Evolutionary conservation across 2,329 filamentous ascomycete species (phyloP), one percentile per base, ranked within the genome.

Genomic region (Neoascochyta sp.): DNA sequence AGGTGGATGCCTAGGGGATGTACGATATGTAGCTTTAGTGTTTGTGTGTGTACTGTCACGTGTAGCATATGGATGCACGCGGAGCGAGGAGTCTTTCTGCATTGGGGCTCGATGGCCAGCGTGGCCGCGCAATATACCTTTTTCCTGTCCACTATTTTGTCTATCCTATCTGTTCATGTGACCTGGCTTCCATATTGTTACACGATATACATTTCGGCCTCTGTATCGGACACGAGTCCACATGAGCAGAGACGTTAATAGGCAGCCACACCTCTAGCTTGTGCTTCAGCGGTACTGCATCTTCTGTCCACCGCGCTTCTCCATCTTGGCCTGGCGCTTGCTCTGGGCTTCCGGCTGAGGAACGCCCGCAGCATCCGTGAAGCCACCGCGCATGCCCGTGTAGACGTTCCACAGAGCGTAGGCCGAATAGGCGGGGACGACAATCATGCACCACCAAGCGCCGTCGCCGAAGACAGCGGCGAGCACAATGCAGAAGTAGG

Each of bases 401-500:
- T 70, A 72, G 9, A 68, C 69, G 10, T 63, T 63, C 35, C 63
- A 73, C 11, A 66, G 64, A 27, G 67, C 46, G 36, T 60, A 73
- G 5, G 40, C 63, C 21, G 62, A 65, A 43, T 73, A 73, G n/a
- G 57, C 36, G 3, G 70, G 70, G n/a, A 73, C 59, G 0, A 66
- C 55, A 4, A 45, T 31, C 60, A 75, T 84, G 19, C 78, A 44
- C 70, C 78, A 77, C 81, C 81, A 86, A 3, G 70, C 85, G 68
- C 82, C 82, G 60, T 95, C 88, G 4, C 92, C 92, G 26, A 90
- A 76, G 16, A 94, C 43, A 10, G 83, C 74, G 9, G 82, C 88
- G n/a, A 83, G 63, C 7, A 81, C 65, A 22, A 86, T 69, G 31
- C 81, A 84, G 8, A 78, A 80, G 81, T 89, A 95, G 0, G 88